phyloP scores from a whole-genome alignment of 805 yeast species.

The Metschnikowia dekortorum region DNA sequence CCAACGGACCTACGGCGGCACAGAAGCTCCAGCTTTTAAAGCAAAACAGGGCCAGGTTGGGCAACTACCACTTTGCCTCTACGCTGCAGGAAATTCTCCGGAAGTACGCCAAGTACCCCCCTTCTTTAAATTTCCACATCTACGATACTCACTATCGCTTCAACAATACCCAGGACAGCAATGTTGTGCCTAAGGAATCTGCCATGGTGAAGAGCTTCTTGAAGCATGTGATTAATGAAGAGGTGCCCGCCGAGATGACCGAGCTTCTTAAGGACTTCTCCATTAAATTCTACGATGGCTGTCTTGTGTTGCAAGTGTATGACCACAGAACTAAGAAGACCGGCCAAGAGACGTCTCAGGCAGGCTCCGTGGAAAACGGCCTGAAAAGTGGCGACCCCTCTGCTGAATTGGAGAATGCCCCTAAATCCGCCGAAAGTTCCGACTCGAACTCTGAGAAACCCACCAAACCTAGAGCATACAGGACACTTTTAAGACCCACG shows the following conservation, averaged over 20 bases:
- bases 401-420: not conserved
- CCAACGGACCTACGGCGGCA: conserved; percentile 7
- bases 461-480: conserved; percentile 64
- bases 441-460: not conserved
- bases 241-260: conserved; percentile 83
- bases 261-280: conserved; percentile 88
- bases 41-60: conserved; percentile 21
- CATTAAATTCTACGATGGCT: conserved; percentile 82
- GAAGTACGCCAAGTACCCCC: conserved; percentile 71
- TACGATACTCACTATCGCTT: conserved; percentile 89
- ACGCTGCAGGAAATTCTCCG: conserved; percentile 67
- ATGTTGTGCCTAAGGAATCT: conserved; percentile 69
- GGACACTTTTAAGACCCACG: conserved; percentile 76
- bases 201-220: conserved; percentile 76
- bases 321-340: conserved; percentile 65
- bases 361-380: not conserved
- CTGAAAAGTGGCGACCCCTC: not conserved
- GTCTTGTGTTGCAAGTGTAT: conserved; percentile 76
- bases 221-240: conserved; percentile 72
- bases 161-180: conserved; percentile 81
- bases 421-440: not conserved
- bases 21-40: conserved; percentile 19
- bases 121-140: conserved; percentile 84
- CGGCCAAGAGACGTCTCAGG: not conserved
- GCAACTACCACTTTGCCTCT: conserved; percentile 57